These are phyloP conservation scores for Cryptococcus floricola DNA, from an alignment of 1,284 basidiomycete genomes.

Conservation along the genomic window DNA sequence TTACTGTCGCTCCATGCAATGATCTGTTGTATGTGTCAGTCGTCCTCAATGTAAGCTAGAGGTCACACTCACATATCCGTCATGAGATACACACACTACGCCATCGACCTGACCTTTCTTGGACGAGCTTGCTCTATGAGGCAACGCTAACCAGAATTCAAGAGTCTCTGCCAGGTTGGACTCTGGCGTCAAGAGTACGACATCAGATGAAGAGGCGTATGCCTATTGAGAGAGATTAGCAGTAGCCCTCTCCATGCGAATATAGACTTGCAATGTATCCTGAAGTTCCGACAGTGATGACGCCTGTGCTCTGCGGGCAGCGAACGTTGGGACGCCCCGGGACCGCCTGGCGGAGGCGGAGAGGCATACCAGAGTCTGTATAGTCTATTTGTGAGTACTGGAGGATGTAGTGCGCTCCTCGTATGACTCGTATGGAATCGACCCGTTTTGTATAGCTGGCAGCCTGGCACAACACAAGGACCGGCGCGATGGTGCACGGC, in stretches of 20 bases:
- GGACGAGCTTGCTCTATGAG: conserved; percentile 31
- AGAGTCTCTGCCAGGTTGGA: conserved; percentile 36
- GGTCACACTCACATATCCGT: conserved; percentile 21
- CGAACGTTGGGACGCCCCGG: conserved; percentile 29
- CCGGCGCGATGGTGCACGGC: too few relatives aligned
- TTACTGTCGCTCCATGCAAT: conserved; percentile 41
- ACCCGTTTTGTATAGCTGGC: too few relatives aligned
- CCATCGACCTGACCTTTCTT: conserved; percentile 27
- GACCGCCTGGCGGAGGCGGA: conserved; percentile 41
- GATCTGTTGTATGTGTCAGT: conserved; percentile 21
- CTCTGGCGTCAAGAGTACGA: conserved; percentile 30
- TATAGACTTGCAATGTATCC: conserved; percentile 20
- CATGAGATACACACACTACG: conserved; percentile 19
- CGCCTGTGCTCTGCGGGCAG: conserved; percentile 9
- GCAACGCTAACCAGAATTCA: conserved; percentile 41
- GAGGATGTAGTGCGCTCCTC: too few relatives aligned
- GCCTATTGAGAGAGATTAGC: conserved; percentile 20
- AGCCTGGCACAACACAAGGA: too few relatives aligned
- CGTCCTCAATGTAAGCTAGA: neutral
- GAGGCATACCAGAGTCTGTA: conserved; percentile 25
- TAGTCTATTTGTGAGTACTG: too few relatives aligned
- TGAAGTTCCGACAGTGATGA: conserved; percentile 5
- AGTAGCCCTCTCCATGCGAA: neutral
- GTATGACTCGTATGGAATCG: too few relatives aligned
- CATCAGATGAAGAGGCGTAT: conserved; percentile 37